Evolutionary conservation across 2,329 filamentous ascomycete genomes (phyloP).

Genomic region (Fusarium lateritium): DNA sequence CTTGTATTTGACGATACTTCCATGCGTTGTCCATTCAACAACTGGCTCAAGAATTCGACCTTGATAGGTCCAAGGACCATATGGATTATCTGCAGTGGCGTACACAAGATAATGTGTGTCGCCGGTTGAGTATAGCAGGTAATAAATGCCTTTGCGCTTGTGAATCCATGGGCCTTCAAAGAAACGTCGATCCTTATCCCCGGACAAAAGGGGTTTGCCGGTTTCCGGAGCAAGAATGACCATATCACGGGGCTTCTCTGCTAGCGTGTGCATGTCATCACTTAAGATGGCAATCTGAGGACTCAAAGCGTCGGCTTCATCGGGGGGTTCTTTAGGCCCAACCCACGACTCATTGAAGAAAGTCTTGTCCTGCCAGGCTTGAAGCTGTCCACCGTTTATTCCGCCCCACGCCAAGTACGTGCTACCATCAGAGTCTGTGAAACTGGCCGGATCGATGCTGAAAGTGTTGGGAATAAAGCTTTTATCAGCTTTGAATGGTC

Average conservation of each 20-base stretch:
- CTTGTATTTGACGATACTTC: conserved; percentile 24
- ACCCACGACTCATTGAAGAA: conserved; percentile 18
- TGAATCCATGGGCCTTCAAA: conserved; percentile 19
- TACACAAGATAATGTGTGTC: conserved; percentile 21
- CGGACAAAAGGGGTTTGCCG: conserved; percentile 15
- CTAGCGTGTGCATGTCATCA: conserved; percentile 26
- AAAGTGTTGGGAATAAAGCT: conserved; percentile 27
- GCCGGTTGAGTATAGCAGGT: conserved; percentile 26
- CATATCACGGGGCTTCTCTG: conserved; percentile 25
- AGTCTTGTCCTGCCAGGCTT: conserved; percentile 23
- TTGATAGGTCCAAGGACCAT: conserved; percentile 28
- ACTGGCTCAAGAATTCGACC: conserved; percentile 21
- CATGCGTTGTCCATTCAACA: conserved; percentile 25
- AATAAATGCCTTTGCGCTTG: conserved; percentile 24
- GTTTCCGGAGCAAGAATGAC: conserved; percentile 21
- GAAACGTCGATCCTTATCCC: conserved; percentile 16
- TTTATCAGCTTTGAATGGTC: conserved; percentile 26
- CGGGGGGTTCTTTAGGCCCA: conserved; percentile 9
- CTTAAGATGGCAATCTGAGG: conserved; percentile 29
- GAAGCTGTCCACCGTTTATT: conserved; percentile 22
- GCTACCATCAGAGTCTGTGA: not conserved
- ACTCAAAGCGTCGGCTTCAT: conserved; percentile 9
- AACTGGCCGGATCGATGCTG: conserved; percentile 26
- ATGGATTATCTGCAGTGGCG: conserved; percentile 16
- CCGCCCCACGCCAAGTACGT: conserved; percentile 16